Evolutionary conservation across 2,329 filamentous ascomycete genomes (phyloP), one percentile per base, ranked within the genome.

Genomic region (Colletotrichum echinochloae): DNA sequence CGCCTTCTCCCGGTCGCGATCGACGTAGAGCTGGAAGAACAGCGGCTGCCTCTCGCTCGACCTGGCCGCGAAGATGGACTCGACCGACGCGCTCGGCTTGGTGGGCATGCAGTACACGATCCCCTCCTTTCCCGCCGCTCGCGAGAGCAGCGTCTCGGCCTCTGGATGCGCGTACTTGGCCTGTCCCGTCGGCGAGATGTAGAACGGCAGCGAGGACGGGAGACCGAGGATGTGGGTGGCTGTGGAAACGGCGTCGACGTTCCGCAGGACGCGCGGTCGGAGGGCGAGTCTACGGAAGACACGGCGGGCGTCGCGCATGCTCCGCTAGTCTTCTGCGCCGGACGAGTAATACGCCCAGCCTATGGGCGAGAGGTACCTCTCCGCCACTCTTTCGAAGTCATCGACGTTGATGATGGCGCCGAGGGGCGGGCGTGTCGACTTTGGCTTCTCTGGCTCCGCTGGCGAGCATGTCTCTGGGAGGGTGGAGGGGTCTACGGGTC

Each of bases 251-350:
- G 89, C 1, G 92, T 95, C 14, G 88, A 87, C 20, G 82, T 97
- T 92, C 73, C 94, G 84, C 80, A 97, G 96, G 51, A 97, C 88
- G 33, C 94, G 86, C 12, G 94, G 94, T 16, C 94, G 90, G 6
- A 97, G 86, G 30, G 67, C 57, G 74, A 97, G 94, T 70, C 88
- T 87, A 44, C 87, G 87, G 80, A 94, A 97, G n/a, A n/a, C n/a
- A n/a, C n/a, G n/a, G n/a, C n/a, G n/a, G n/a, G n/a, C n/a, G n/a
- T n/a, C n/a, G n/a, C n/a, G n/a, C n/a, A n/a, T n/a, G n/a, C n/a
- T n/a, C n/a, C n/a, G n/a, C n/a, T n/a, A n/a, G n/a, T n/a, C n/a
- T n/a, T n/a, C n/a, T n/a, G n/a, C n/a, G n/a, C n/a, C n/a, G n/a
- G n/a, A n/a, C n/a, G n/a, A n/a, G n/a, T n/a, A n/a, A n/a, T n/a